Evolutionary conservation across 495 filamentous ascomycete species (phyloP).

Genomic region (Penicillium chermesinum): DNA sequence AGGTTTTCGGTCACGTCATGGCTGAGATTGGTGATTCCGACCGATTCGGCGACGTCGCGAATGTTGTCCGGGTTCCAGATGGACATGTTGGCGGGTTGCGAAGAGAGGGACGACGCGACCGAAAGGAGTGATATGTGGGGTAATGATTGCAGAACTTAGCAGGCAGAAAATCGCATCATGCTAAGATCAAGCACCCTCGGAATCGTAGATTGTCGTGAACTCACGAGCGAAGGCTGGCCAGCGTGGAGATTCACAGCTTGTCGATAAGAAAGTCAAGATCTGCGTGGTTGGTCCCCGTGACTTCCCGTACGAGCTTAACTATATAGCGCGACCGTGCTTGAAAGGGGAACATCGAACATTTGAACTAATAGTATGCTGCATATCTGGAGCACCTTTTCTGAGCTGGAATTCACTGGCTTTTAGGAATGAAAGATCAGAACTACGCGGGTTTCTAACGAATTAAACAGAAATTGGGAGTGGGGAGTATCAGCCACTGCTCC

Average conservation of each 20-base stretch:
- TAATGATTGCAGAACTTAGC: not conserved
- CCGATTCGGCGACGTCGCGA: slow-evolving; percentile 88
- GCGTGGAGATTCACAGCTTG: slow-evolving; percentile 7
- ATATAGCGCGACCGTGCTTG: too few relatives aligned
- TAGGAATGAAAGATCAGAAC: not conserved
- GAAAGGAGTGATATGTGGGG: not conserved
- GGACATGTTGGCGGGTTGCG: slow-evolving; percentile 36
- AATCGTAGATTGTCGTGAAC: not conserved
- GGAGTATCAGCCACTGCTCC: slow-evolving; percentile 18
- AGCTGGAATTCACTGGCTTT: not conserved
- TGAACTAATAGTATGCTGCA: too few relatives aligned
- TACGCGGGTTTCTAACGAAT: not conserved
- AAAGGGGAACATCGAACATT: too few relatives aligned
- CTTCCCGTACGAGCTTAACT: slow-evolving; percentile 15
- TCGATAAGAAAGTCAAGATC: slow-evolving; percentile 10
- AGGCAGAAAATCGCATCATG: slow-evolving; percentile 16
- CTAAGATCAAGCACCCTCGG: not conserved
- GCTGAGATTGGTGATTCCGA: slow-evolving; percentile 72
- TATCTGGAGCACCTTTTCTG: too few relatives aligned
- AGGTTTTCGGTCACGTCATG: slow-evolving; percentile 81
- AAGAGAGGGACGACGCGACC: not conserved
- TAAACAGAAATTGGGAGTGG: slow-evolving; percentile 5
- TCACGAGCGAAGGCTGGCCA: not conserved
- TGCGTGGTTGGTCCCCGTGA: slow-evolving; percentile 13
- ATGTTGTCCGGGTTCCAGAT: slow-evolving; percentile 97